Conservation (phyloP, 805 yeast species). For the Candida adriatica region DNA sequence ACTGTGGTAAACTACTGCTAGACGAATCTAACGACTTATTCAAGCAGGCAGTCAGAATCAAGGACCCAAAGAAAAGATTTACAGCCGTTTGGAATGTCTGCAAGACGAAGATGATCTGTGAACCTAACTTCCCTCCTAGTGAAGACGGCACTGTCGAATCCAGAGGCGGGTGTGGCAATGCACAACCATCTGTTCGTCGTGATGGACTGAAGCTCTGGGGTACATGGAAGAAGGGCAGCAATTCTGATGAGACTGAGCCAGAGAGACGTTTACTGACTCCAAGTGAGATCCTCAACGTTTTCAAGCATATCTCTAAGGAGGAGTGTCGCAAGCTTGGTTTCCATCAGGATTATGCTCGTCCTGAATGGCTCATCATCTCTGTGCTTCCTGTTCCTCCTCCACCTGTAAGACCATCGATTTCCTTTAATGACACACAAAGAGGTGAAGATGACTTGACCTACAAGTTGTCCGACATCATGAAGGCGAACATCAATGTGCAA, state of each 20-base stretch:
- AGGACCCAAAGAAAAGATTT: constrained; percentile 93
- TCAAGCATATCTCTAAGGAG: constrained; percentile 81
- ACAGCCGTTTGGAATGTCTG: constrained; percentile 95
- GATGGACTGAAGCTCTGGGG: constrained; percentile 97
- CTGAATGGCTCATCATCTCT: constrained; percentile 96
- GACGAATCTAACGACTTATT: constrained; percentile 68
- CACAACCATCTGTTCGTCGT: constrained; percentile 91
- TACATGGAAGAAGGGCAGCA: constrained; percentile 91
- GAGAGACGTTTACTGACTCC: constrained; percentile 87
- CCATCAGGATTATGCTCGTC: constrained; percentile 94
- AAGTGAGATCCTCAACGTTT: constrained; percentile 82
- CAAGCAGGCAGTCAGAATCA: constrained; percentile 82
- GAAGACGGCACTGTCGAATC: constrained; percentile 49
- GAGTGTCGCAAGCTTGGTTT: constrained; percentile 83
- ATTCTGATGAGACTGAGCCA: constrained; percentile 80
- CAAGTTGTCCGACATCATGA: constrained; percentile 91
- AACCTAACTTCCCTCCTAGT: constrained; percentile 69
- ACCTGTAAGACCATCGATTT: constrained; percentile 97
- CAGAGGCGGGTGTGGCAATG: constrained; percentile 97
- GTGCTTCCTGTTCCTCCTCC: constrained; percentile 99
- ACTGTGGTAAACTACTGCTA: constrained; percentile 89
- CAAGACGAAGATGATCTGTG: constrained; percentile 92
- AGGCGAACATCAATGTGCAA: constrained; percentile 96
- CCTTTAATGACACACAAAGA: constrained; percentile 95
- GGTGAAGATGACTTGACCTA: constrained; percentile 99